phyloP scores from a whole-genome alignment of 768 basidiomycete genomes.

The Terana coerulea region DNA sequence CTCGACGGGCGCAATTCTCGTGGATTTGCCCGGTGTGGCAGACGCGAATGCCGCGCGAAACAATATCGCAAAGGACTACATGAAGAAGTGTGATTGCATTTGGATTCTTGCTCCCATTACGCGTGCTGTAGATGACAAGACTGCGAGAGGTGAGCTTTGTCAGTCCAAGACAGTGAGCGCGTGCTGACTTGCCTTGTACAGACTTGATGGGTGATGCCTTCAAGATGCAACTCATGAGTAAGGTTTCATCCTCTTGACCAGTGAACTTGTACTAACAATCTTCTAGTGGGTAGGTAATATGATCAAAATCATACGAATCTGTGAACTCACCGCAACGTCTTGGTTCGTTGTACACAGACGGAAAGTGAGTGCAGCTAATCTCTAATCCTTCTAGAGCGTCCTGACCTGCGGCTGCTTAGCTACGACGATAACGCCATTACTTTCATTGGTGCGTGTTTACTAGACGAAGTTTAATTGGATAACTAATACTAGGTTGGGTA shows the following conservation, averaged over 20 bases:
- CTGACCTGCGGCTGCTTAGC: constrained; percentile 24
- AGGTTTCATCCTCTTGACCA: constrained; percentile 15
- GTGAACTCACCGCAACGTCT: constrained; percentile 1
- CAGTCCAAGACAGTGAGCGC: background rate
- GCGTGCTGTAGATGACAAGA: constrained; percentile 62
- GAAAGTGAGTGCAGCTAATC: constrained; percentile 41
- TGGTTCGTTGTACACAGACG: constrained; percentile 33
- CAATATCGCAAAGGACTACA: constrained; percentile 60
- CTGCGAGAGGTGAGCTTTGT: constrained; percentile 45
- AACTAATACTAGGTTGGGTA: too few relatives aligned
- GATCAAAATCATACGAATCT: background rate
- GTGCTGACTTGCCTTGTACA: constrained; percentile 13
- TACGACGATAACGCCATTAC: constrained; percentile 59
- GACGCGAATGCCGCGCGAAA: constrained; percentile 64
- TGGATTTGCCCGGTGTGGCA: constrained; percentile 63
- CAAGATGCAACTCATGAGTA: constrained; percentile 59
- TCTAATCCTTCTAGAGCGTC: background rate
- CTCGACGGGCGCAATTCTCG: constrained; percentile 57
- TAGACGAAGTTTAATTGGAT: too few relatives aligned
- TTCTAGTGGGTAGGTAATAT: constrained; percentile 39
- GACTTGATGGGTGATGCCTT: constrained; percentile 66
- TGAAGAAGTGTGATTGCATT: constrained; percentile 61
- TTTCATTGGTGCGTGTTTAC: constrained; percentile 50
- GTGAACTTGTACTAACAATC: constrained; percentile 6
- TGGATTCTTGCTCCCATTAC: constrained; percentile 69